Evolutionary conservation across 306 rosid species (phyloP).

Genomic region (Elaeagnus macrophylla): DNA sequence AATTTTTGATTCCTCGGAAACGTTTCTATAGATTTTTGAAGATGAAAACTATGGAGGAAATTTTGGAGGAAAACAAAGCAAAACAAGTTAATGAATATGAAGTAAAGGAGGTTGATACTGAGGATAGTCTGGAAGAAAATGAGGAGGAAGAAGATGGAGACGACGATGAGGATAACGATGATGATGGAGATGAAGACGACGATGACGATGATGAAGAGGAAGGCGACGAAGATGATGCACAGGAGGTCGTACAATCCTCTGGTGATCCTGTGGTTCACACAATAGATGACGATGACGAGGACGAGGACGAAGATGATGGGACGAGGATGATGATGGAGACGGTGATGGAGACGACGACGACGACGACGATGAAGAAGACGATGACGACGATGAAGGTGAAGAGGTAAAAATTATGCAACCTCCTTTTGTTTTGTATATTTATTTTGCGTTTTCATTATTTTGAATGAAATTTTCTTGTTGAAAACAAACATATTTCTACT

Average conservation of each 20-base stretch:
- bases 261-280: conserved; percentile 35
- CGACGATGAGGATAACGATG: conserved; percentile 35
- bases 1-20: conserved; percentile 12
- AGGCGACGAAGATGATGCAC: conserved; percentile 27
- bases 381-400: conserved; percentile 31
- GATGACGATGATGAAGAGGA: conserved; percentile 29
- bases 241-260: conserved; percentile 36
- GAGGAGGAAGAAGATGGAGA: conserved; percentile 37
- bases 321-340: conserved; percentile 18
- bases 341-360: conserved; percentile 27
- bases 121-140: conserved; percentile 19
- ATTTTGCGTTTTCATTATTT: background rate
- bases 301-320: conserved; percentile 31
- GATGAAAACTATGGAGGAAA: conserved; percentile 56
- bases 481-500: conserved; percentile 10
- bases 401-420: conserved; percentile 18
- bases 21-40: conserved; percentile 6
- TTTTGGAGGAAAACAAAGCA: conserved; percentile 43
- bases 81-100: conserved; percentile 16
- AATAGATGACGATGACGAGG: conserved; percentile 35
- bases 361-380: conserved; percentile 45
- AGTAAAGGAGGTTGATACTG: conserved; percentile 26
- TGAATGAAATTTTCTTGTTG: background rate
- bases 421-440: background rate
- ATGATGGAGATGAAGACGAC: conserved; percentile 19